A percentile compares a stretch with the other conserved stretches of the same genome.
Conservation (phyloP, 2,329 filamentous ascomycete species). For the Cladosporium sp. region DNA sequence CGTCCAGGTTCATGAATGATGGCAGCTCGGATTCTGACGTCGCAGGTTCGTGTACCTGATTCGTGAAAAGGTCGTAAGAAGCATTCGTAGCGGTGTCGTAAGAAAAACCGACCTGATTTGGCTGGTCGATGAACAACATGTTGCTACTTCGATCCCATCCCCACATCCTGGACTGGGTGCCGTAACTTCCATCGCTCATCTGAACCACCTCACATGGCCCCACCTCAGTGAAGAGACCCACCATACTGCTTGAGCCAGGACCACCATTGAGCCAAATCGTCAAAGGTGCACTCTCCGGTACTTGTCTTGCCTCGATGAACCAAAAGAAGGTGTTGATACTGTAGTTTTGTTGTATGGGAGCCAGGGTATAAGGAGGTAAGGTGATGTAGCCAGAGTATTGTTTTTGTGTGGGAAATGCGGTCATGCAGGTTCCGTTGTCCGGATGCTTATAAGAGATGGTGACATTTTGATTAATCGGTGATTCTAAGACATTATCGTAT, state of each 20-base stretch:
- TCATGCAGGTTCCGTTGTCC: constrained; percentile 57
- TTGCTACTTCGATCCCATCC: constrained; percentile 61
- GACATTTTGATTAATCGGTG: constrained; percentile 59
- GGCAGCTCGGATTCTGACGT: constrained; percentile 21
- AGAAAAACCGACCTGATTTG: constrained; percentile 65
- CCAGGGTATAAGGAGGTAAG: constrained; percentile 45
- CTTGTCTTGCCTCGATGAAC: constrained; percentile 54
- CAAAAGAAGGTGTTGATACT: constrained; percentile 62
- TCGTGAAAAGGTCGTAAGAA: constrained; percentile 48
- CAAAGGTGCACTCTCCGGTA: constrained; percentile 47
- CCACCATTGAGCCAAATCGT: constrained; percentile 66
- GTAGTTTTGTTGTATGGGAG: constrained; percentile 48
- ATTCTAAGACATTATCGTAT: constrained; percentile 52
- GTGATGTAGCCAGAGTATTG: constrained; percentile 68
- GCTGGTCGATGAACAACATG: constrained; percentile 58
- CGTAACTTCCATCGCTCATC: constrained; percentile 36
- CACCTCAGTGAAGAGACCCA: constrained; percentile 58
- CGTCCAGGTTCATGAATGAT: constrained; percentile 49
- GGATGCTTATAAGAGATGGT: constrained; percentile 64
- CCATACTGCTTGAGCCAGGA: constrained; percentile 60
- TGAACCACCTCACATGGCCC: constrained; percentile 46
- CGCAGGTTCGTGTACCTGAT: constrained; percentile 38
- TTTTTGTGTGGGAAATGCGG: constrained; percentile 59
- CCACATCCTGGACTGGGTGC: constrained; percentile 51
- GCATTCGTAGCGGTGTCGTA: constrained; percentile 61